These are phyloP conservation scores for Claviceps purpurea DNA, from an alignment of 2,329 filamentous ascomycete genomes.

Conservation along the genomic window DNA sequence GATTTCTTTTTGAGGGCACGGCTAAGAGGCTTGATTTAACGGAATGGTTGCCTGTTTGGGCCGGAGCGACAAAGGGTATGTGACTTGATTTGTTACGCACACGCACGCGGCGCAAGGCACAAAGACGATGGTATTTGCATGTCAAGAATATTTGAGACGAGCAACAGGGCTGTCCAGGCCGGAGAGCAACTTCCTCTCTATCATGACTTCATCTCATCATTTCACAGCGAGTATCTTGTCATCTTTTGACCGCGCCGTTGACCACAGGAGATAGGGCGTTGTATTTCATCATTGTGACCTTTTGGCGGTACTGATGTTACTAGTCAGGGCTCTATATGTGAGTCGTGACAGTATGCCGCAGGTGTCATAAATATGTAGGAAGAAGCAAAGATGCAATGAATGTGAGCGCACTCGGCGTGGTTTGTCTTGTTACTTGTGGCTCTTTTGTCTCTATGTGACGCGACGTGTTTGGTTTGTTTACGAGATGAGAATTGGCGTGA, in stretches of 20 bases:
- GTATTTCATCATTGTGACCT: background rate
- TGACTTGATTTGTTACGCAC: background rate
- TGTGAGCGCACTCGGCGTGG: background rate
- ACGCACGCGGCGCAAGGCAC: constrained; percentile 7
- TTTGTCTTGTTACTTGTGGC: no score
- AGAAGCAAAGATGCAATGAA: background rate
- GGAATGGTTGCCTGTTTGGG: constrained; percentile 9
- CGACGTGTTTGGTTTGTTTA: background rate
- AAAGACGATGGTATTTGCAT: constrained; percentile 7
- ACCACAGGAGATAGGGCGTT: background rate
- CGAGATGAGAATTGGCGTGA: background rate
- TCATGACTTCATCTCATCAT: background rate
- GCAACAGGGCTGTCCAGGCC: background rate
- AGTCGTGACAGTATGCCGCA: constrained; percentile 6
- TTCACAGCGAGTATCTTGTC: background rate
- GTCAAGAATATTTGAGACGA: constrained; percentile 1
- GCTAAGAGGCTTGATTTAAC: constrained; percentile 8
- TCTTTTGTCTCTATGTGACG: background rate
- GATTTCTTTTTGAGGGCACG: constrained; percentile 9
- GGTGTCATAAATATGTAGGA: background rate
- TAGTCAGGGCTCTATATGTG: constrained; percentile 5
- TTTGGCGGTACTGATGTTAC: background rate
- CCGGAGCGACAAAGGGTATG: constrained; percentile 9
- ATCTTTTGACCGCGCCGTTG: background rate
- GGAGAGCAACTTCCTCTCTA: background rate